Evolutionary conservation across 192 early-diverging fungal genomes (phyloP).

Genomic region (Coemansia sp.): DNA sequence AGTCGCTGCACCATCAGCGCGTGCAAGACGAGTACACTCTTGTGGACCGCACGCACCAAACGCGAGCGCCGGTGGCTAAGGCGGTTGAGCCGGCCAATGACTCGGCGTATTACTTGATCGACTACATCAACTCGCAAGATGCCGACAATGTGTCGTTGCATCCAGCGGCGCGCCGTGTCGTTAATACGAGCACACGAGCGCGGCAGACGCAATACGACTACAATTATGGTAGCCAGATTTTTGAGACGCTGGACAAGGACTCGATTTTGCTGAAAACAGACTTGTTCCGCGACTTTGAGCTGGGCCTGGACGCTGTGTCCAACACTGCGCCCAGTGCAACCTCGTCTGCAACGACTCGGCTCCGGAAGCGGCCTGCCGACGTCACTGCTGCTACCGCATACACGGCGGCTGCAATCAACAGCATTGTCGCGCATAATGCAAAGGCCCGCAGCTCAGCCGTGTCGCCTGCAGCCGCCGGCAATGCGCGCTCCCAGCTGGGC

Average conservation of each 20-base stretch:
- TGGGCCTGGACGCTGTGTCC: background rate
- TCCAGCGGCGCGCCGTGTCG: constrained; percentile 35
- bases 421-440: constrained; percentile 43
- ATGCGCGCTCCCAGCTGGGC: constrained; percentile 26
- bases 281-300: constrained; percentile 27
- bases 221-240: constrained; percentile 54
- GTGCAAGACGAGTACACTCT: constrained; percentile 18
- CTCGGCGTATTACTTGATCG: constrained; percentile 46
- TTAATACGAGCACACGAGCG: constrained; percentile 43
- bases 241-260: constrained; percentile 49
- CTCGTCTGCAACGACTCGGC: background rate
- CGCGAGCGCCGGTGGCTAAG: constrained; percentile 1
- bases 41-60: constrained; percentile 6
- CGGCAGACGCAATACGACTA: constrained; percentile 55
- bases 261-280: constrained; percentile 46
- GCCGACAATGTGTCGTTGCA: constrained; percentile 1
- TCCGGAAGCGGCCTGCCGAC: constrained; percentile 29
- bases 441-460: constrained; percentile 29
- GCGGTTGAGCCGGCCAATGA: constrained; percentile 19
- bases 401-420: constrained; percentile 48
- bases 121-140: constrained; percentile 44
- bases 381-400: constrained; percentile 43
- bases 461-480: constrained; percentile 11
- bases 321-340: background rate
- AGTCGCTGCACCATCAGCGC: constrained; percentile 27